Evolutionary conservation across 441 rosid species (phyloP).

Genomic region (Corymbia citriodora): DNA sequence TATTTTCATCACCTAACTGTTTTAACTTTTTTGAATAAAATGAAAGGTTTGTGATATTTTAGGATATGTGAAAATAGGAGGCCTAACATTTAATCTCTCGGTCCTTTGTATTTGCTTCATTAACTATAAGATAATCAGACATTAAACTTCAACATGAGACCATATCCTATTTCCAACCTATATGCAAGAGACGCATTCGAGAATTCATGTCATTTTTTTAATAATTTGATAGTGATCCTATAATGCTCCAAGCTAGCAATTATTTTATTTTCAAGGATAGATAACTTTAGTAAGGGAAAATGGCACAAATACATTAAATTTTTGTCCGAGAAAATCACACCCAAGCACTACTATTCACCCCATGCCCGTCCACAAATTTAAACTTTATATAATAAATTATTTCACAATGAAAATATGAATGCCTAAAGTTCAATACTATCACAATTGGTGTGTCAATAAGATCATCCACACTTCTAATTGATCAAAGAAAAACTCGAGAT

Average conservation of each 20-base stretch:
- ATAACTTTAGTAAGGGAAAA: background rate
- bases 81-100: background rate
- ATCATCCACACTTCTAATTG: background rate
- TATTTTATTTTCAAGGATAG: background rate
- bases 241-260: background rate
- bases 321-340: background rate
- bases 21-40: background rate
- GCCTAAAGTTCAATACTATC: background rate
- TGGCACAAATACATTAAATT: background rate
- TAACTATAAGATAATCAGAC: background rate
- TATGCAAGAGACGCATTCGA: background rate
- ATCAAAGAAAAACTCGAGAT: background rate
- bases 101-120: background rate
- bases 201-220: background rate
- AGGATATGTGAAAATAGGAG: background rate
- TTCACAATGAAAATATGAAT: background rate
- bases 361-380: background rate
- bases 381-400: background rate
- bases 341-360: background rate
- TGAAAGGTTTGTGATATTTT: background rate
- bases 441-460: background rate
- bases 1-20: background rate
- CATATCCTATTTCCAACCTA: background rate
- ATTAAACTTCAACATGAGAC: background rate
- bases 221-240: background rate